Conservation (phyloP, 2,329 filamentous ascomycete species). For the Chrysoporthe austroafricana region DNA sequence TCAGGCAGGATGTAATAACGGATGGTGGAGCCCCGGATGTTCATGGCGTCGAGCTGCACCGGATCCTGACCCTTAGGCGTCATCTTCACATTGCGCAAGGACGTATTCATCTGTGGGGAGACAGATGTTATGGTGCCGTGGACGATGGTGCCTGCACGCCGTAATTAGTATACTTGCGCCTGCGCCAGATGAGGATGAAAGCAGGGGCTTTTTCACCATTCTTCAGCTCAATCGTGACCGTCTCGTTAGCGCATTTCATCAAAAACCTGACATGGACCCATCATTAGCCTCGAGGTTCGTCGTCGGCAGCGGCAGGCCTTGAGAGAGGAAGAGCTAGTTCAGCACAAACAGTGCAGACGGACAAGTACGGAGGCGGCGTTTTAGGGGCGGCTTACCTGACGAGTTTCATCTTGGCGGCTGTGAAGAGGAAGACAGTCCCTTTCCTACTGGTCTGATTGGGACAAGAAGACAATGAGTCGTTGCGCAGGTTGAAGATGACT, state of each 20-base stretch:
- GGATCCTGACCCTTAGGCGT: constrained; percentile 86
- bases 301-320: constrained; percentile 25
- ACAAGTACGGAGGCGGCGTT: constrained; percentile 29
- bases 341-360: constrained; percentile 28
- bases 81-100: constrained; percentile 95
- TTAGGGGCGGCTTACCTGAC: constrained; percentile 72
- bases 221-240: constrained; percentile 97
- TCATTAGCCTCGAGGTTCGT: constrained; percentile 37
- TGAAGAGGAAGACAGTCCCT: not conserved
- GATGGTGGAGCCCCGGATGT: constrained; percentile 93
- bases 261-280: constrained; percentile 70
- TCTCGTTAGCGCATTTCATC: constrained; percentile 99
- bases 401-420: constrained; percentile 80
- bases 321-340: constrained; percentile 38
- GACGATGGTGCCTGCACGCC: constrained; percentile 78
- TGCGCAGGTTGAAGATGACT: constrained; percentile 3
- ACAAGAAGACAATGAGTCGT: constrained; percentile 5
- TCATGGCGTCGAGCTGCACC: constrained; percentile 90
- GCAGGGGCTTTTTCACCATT: constrained; percentile 67
- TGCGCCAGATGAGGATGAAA: not conserved
- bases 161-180: not conserved
- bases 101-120: constrained; percentile 98
- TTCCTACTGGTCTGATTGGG: not conserved
- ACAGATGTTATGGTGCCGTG: constrained; percentile 97
- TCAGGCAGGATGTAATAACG: constrained; percentile 97